These are phyloP conservation scores for Sarcomyxa edulis DNA, from an alignment of 768 basidiomycete species.

Conservation along the genomic window DNA sequence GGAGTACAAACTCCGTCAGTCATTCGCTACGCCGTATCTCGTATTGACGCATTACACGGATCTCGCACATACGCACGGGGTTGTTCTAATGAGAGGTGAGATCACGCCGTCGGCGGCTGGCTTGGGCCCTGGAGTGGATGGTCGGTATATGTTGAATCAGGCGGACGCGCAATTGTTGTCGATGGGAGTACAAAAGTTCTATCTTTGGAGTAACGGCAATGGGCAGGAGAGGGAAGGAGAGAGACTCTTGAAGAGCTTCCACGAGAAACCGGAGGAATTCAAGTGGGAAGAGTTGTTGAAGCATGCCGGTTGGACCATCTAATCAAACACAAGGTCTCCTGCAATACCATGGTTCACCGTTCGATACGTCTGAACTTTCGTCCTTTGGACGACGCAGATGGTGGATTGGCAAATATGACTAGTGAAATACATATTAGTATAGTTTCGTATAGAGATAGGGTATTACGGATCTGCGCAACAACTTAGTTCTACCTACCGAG, in stretches of 20 bases:
- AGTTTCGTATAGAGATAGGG: background rate
- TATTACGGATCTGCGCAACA: too few species aligned
- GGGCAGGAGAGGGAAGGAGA: constrained; percentile 34
- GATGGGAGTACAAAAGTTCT: constrained; percentile 81
- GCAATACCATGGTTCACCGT: constrained; percentile 1
- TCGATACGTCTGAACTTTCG: too few species aligned
- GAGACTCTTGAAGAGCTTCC: constrained; percentile 61
- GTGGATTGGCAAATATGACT: too few species aligned
- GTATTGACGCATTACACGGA: constrained; percentile 92
- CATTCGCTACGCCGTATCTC: constrained; percentile 88
- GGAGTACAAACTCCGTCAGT: constrained; percentile 83
- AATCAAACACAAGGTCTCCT: constrained; percentile 2
- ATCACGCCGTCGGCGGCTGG: constrained; percentile 60
- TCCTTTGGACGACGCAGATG: too few species aligned
- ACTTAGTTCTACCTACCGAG: background rate
- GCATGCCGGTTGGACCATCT: constrained; percentile 29
- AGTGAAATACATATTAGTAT: background rate
- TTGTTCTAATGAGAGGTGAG: constrained; percentile 88
- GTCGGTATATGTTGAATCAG: constrained; percentile 61
- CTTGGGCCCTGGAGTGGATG: constrained; percentile 26
- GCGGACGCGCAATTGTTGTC: constrained; percentile 82
- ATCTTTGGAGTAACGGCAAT: constrained; percentile 49
- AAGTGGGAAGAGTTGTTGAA: constrained; percentile 77
- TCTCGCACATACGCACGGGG: constrained; percentile 68
- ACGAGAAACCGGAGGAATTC: constrained; percentile 74